These are phyloP conservation scores for Liquidambar formosana DNA, from an alignment of 164 flowering plant genomes.

Conservation along the genomic window DNA sequence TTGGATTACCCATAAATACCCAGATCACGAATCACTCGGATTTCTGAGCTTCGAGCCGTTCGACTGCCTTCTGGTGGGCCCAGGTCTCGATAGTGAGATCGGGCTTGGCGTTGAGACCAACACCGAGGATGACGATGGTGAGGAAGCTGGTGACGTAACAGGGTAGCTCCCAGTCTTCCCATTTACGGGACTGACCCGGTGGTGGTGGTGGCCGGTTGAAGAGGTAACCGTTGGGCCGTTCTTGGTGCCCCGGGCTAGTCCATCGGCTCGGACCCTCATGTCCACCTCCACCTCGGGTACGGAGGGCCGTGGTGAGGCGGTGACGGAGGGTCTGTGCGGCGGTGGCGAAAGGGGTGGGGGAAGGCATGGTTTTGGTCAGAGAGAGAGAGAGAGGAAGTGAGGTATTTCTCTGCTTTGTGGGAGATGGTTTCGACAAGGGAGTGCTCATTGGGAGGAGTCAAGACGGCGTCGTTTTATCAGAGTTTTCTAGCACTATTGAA, in stretches of 20 bases:
- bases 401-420: background rate
- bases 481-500: background rate
- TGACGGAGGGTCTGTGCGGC: constrained; percentile 55
- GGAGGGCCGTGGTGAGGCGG: constrained; percentile 52
- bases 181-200: constrained; percentile 77
- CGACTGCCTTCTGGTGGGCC: constrained; percentile 95
- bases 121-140: constrained; percentile 92
- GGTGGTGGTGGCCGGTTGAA: constrained; percentile 82
- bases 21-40: constrained; percentile 22
- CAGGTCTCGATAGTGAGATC: constrained; percentile 97
- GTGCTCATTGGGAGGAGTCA: too few species aligned
- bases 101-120: constrained; percentile 97
- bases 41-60: constrained; percentile 52
- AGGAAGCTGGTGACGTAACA: constrained; percentile 95
- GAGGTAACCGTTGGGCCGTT: constrained; percentile 85
- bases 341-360: constrained; percentile 38
- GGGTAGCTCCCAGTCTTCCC: constrained; percentile 99
- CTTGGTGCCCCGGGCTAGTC: constrained; percentile 82
- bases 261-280: constrained; percentile 63
- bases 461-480: background rate
- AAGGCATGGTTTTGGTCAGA: constrained; percentile 28
- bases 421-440: too few species aligned
- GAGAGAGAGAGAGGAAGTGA: background rate
- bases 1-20: background rate
- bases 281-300: constrained; percentile 56